phyloP scores from a whole-genome alignment of 1,284 basidiomycete genomes.

The Moniliophthora roreri region DNA sequence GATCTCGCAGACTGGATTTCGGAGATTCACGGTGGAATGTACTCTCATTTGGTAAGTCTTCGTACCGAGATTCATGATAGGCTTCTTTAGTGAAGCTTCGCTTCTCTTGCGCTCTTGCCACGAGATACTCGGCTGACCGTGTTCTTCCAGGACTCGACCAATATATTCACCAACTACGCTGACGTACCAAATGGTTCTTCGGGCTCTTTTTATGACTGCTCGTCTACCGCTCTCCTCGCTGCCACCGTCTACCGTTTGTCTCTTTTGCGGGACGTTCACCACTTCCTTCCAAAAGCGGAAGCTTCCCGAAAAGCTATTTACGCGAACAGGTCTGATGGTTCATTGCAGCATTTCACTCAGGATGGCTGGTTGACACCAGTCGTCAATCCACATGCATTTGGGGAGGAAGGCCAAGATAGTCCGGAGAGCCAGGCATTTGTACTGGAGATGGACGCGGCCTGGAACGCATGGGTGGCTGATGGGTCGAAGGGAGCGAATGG shows the following conservation, averaged over 20 bases:
- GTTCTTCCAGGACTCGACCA: constrained; percentile 42
- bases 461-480: constrained; percentile 62
- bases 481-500: constrained; percentile 49
- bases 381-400: constrained; percentile 64
- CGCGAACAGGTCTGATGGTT: constrained; percentile 19
- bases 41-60: constrained; percentile 50
- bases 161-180: constrained; percentile 78
- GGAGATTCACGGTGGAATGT: constrained; percentile 78
- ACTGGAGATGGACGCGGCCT: constrained; percentile 68
- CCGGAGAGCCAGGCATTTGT: constrained; percentile 72
- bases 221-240: constrained; percentile 77
- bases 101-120: background rate
- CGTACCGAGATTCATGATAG: no score
- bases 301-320: constrained; percentile 51
- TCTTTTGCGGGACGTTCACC: constrained; percentile 48
- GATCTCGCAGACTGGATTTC: constrained; percentile 68
- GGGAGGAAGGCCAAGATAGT: constrained; percentile 46
- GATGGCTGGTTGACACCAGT: constrained; percentile 70
- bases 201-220: constrained; percentile 70
- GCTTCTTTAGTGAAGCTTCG: no score
- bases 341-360: constrained; percentile 43
- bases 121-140: background rate
- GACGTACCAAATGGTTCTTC: constrained; percentile 39
- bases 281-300: constrained; percentile 59
- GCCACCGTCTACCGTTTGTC: constrained; percentile 74